Base-by-base conservation (phyloP, 768 basidiomycete genomes). In the Leccinellum rugosiceps region DNA sequence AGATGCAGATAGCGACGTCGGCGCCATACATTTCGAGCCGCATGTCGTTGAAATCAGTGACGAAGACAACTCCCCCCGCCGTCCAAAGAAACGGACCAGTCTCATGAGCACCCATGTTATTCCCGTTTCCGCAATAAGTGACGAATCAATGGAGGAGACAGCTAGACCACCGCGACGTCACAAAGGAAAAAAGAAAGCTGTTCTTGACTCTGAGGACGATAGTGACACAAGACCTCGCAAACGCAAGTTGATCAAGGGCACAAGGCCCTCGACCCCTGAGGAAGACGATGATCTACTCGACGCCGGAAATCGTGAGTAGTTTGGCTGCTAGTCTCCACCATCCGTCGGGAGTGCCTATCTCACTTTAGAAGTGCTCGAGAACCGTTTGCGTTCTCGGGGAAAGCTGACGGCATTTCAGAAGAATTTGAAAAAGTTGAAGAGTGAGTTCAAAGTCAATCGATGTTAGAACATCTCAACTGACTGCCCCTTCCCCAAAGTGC, bases 391-490 rank as follows among this genome's bases (percentile, higher is more conserved):
- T 34, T 68, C 73, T 26, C 81, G 88, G 30, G 75, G 77, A 57
- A 89, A 82, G 70, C 77, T 79, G 68, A 80, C 85, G 14, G 59
- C 70, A 6, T 92, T 83, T 67, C 86, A 85, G 61, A 79, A 77
- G 66, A 86, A 81, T 58, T 68, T 92, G 14, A 85, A 88, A 59
- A 84, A 77, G 59, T 63, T 91, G 52, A 88, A 83, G 72, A 76
- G 90, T 92, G 23, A 55, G 67, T 49, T 7, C 21, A 13, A 23
- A 35, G 15, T 2, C 21, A 44, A 19, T 28, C 14, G n/a, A 19
- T 43, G 19, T 46, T 48, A 17, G 15, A 5, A 21, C 19, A 7
- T 31, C n/a, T 32, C 49, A 45, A 51, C 55, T 65, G 21, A 57
- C 41, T 49, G 26, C 26, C n/a, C 25, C 34, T 31, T 25, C 21